These are phyloP conservation scores for Fragaria nilgerrensis DNA, from an alignment of 306 rosid genomes.

Conservation along the genomic window DNA sequence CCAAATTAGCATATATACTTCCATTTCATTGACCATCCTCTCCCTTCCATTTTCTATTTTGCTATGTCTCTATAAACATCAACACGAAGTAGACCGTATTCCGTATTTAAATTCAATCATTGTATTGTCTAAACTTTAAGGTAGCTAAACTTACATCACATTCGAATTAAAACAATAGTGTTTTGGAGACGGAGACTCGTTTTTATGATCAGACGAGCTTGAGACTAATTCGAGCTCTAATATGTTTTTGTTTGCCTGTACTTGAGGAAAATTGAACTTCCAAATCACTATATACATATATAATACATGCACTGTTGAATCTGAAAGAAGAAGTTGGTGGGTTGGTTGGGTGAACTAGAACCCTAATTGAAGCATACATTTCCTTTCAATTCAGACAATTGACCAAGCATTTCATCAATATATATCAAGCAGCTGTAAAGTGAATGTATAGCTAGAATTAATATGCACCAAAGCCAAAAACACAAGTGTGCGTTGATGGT, in stretches of 20 bases:
- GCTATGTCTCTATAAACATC: not conserved
- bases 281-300: too few species aligned
- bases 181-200: not conserved
- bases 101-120: not conserved
- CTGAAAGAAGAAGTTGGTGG: not conserved
- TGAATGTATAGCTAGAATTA: not conserved
- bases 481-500: constrained; percentile 1
- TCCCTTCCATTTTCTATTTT: not conserved
- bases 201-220: not conserved
- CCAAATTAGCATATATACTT: not conserved
- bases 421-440: constrained; percentile 21
- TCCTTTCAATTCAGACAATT: not conserved
- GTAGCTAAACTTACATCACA: not conserved
- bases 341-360: not conserved
- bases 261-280: not conserved
- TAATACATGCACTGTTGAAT: not conserved
- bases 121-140: not conserved
- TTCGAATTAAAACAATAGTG: not conserved
- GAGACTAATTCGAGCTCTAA: not conserved
- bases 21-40: not conserved
- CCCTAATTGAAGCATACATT: constrained; percentile 6
- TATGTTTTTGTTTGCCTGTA: not conserved
- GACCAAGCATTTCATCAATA: constrained; percentile 11
- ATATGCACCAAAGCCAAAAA: constrained; percentile 14
- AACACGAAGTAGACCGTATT: not conserved